phyloP scores from a whole-genome alignment of 1,284 basidiomycete genomes.

The Malassezia yamatoensis region DNA sequence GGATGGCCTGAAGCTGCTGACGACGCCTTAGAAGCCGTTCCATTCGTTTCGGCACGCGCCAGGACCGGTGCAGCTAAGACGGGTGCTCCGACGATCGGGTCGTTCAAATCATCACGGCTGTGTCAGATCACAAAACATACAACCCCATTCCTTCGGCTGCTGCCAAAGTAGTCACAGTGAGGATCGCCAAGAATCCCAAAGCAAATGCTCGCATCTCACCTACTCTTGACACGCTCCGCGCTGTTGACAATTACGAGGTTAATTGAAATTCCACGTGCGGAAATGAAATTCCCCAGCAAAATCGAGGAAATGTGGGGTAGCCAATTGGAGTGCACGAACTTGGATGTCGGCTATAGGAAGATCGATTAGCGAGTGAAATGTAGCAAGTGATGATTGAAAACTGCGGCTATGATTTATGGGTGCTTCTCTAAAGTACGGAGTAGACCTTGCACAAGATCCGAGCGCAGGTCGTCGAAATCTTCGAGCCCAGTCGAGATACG shows the following conservation, averaged over 20 bases:
- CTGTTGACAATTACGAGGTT: neutral
- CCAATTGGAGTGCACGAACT: neutral
- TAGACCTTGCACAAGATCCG: conserved; percentile 29
- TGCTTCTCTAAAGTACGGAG: neutral
- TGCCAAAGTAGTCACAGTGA: neutral
- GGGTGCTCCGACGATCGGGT: neutral
- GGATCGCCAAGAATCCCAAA: neutral
- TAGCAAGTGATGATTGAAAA: neutral
- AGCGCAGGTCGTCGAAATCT: conserved; percentile 33
- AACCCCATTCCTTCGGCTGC: neutral
- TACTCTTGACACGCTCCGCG: neutral
- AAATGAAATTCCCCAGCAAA: neutral
- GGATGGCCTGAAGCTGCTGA: neutral
- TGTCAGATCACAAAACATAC: neutral
- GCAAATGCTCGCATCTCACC: neutral
- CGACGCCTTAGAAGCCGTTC: neutral
- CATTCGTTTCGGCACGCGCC: neutral
- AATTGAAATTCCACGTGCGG: neutral
- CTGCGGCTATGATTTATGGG: neutral
- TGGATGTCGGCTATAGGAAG: neutral
- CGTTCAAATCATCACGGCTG: neutral
- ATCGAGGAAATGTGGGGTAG: neutral
- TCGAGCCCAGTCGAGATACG: conserved; percentile 38
- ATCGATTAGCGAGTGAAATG: no score
- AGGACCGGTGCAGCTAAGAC: neutral